Percentiles rank a stretch among this genome's conserved stretches.
phyloP scores from a whole-genome alignment of 495 filamentous ascomycete genomes.

The Chaetomium cochliodes region DNA sequence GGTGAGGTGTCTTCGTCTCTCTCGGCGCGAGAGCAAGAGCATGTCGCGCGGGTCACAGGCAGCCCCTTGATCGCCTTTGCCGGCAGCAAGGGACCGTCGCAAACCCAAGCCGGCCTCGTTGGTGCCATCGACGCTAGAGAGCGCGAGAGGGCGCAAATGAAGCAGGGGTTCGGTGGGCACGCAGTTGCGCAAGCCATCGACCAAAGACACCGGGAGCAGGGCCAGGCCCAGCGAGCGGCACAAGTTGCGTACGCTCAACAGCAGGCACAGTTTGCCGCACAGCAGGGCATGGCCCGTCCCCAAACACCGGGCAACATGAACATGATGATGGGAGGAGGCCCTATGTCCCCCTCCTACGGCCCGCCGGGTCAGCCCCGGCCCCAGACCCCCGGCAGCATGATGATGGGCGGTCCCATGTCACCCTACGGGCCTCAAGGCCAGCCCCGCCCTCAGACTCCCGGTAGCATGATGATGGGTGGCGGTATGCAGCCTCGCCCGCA shows the following conservation, averaged over 20 bases:
- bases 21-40: constrained; percentile 91
- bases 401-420: neutral
- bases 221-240: constrained; percentile 40
- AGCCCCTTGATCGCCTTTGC: constrained; percentile 75
- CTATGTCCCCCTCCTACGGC: neutral
- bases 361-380: neutral
- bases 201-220: constrained; percentile 64
- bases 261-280: constrained; percentile 34
- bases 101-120: constrained; percentile 62
- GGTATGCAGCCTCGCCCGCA: constrained; percentile 4
- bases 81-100: constrained; percentile 50
- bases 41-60: constrained; percentile 83
- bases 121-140: constrained; percentile 75
- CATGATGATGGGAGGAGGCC: constrained; percentile 11
- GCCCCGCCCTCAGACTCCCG: constrained; percentile 21
- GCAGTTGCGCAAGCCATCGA: constrained; percentile 79
- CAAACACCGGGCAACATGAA: constrained; percentile 12
- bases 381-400: constrained; percentile 14
- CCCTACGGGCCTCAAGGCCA: constrained; percentile 17
- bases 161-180: constrained; percentile 65
- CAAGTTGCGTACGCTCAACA: constrained; percentile 38
- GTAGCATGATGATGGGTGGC: constrained; percentile 13
- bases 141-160: constrained; percentile 69
- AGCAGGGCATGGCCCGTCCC: constrained; percentile 23
- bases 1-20: constrained; percentile 65